Conservation (phyloP, 2,329 filamentous ascomycete genomes). For the Colletotrichum spinosum region DNA sequence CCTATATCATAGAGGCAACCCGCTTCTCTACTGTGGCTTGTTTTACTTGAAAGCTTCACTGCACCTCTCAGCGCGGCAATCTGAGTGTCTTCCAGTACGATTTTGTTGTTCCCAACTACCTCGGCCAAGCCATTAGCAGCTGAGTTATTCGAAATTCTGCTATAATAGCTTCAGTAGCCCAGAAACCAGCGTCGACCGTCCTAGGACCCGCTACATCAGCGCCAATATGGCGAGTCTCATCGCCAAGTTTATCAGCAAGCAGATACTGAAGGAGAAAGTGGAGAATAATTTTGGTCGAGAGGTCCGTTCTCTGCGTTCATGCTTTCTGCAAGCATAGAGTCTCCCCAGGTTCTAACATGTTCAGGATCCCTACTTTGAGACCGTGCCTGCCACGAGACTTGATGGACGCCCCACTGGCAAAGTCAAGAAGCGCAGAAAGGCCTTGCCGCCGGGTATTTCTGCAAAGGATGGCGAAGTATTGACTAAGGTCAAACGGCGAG, state of each 20-base stretch:
- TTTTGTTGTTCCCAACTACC: too few species aligned
- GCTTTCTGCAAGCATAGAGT: background rate
- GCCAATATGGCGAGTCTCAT: conserved; percentile 63
- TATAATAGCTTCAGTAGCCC: background rate
- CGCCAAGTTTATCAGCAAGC: conserved; percentile 67
- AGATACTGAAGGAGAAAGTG: conserved; percentile 66
- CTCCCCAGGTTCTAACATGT: conserved; percentile 41
- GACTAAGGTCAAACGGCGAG: conserved; percentile 85
- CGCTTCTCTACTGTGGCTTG: too few species aligned
- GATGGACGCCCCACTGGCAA: conserved; percentile 75
- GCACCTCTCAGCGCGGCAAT: too few species aligned
- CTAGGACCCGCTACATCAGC: conserved; percentile 2
- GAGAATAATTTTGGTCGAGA: conserved; percentile 70
- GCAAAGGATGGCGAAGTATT: conserved; percentile 84
- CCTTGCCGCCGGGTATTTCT: conserved; percentile 84
- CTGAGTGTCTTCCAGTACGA: too few species aligned
- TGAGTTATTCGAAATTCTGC: too few species aligned
- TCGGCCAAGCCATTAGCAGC: too few species aligned
- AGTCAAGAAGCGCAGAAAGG: conserved; percentile 86
- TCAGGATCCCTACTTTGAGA: conserved; percentile 92
- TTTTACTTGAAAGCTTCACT: too few species aligned
- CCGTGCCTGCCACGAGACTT: conserved; percentile 78
- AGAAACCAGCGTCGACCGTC: background rate
- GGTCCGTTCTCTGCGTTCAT: conserved; percentile 46
- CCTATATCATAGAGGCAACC: conserved; percentile 8